Evolutionary conservation across 805 yeast species (phyloP).

Genomic region (Candida michaelii): DNA sequence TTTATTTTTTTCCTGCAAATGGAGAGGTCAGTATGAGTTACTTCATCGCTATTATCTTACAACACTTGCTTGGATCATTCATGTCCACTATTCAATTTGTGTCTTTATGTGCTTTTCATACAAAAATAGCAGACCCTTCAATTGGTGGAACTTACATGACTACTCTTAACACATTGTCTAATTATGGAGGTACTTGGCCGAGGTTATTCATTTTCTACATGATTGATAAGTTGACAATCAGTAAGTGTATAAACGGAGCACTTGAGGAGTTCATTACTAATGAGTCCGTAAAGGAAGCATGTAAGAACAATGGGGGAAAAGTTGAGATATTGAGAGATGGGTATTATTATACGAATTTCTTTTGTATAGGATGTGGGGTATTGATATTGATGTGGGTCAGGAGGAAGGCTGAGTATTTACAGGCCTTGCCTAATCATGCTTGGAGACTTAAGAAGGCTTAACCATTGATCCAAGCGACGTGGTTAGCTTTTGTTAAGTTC

Average conservation of each 20-base stretch:
- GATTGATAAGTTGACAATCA: slow-evolving; percentile 75
- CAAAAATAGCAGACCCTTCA: slow-evolving; percentile 90
- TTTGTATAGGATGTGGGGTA: slow-evolving; percentile 71
- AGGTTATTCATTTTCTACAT: slow-evolving; percentile 72
- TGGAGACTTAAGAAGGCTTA: slow-evolving; percentile 59
- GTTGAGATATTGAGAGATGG: slow-evolving; percentile 70
- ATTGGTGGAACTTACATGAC: slow-evolving; percentile 99
- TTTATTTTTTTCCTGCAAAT: slow-evolving; percentile 65
- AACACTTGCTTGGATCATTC: slow-evolving; percentile 83
- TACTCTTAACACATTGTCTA: slow-evolving; percentile 84
- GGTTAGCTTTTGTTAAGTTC: too few species aligned
- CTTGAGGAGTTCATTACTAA: slow-evolving; percentile 17
- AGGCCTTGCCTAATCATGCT: slow-evolving; percentile 66
- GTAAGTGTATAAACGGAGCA: slow-evolving; percentile 48
- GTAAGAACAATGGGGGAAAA: slow-evolving; percentile 55
- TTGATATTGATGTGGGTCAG: slow-evolving; percentile 67
- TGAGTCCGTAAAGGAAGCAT: slow-evolving; percentile 46
- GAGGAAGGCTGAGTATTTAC: slow-evolving; percentile 60
- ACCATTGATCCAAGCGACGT: too few species aligned
- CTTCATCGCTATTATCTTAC: slow-evolving; percentile 71
- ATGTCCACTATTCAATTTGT: slow-evolving; percentile 96
- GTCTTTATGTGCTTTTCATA: slow-evolving; percentile 90
- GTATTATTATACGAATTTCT: slow-evolving; percentile 70
- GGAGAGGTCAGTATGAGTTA: slow-evolving; percentile 51
- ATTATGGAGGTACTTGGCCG: slow-evolving; percentile 98